These are phyloP conservation scores for Penicillium odoratum DNA, from an alignment of 495 filamentous ascomycete species.

Conservation along the genomic window DNA sequence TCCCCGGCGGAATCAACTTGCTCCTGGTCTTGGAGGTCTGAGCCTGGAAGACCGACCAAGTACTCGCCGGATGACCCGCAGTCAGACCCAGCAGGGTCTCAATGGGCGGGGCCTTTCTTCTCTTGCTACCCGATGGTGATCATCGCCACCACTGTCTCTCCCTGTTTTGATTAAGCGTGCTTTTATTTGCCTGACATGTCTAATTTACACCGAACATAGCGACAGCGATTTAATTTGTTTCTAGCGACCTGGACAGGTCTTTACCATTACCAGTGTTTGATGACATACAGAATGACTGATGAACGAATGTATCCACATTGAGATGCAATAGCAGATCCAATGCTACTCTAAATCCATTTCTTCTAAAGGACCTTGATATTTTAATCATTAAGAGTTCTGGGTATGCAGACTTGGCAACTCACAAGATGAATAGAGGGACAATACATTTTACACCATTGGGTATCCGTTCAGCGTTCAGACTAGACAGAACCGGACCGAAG, in stretches of 20 bases:
- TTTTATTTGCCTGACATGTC: background rate
- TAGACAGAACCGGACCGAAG: no score
- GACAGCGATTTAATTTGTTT: background rate
- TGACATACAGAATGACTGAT: background rate
- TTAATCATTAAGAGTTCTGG: no score
- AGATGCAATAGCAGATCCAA: background rate
- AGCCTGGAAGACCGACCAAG: conserved; percentile 44
- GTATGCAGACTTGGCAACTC: no score
- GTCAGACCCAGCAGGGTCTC: conserved; percentile 33
- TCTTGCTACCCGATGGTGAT: background rate
- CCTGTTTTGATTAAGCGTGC: conserved; percentile 2
- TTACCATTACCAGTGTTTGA: background rate
- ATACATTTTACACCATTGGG: no score
- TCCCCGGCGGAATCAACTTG: conserved; percentile 37
- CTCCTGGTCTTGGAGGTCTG: conserved; percentile 39
- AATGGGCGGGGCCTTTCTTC: background rate
- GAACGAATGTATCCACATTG: background rate
- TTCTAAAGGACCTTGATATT: no score
- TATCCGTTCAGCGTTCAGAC: no score
- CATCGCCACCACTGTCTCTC: background rate
- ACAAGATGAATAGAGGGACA: no score
- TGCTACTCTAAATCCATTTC: background rate
- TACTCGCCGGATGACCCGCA: conserved; percentile 41
- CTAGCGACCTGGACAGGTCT: background rate
- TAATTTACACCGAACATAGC: background rate